Percentiles rank a stretch among this genome's conserved stretches.
These are phyloP conservation scores for Haberlea rhodopensis DNA, from an alignment of 257 asterid species.

Conservation along the genomic window DNA sequence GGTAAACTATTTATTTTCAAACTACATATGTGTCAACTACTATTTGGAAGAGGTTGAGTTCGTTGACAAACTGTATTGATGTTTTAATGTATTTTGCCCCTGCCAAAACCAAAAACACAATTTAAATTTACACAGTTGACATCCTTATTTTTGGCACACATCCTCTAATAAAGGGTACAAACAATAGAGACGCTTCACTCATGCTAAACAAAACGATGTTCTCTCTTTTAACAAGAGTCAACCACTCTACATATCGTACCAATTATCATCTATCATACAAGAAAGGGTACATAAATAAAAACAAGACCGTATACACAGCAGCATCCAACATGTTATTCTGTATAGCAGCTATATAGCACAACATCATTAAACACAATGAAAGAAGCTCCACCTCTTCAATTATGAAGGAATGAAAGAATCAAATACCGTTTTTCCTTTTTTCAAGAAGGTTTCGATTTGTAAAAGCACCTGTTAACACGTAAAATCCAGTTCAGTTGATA, in stretches of 20 bases:
- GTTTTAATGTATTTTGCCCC: too few species aligned
- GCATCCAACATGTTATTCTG: neutral
- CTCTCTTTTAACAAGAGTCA: neutral
- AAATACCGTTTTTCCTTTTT: constrained; percentile 7
- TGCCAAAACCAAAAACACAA: too few species aligned
- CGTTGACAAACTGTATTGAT: too few species aligned
- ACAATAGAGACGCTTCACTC: neutral
- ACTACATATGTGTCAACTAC: too few species aligned
- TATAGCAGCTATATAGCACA: neutral
- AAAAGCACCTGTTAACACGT: constrained; percentile 48
- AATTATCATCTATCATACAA: neutral
- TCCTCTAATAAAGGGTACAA: too few species aligned
- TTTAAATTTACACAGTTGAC: neutral
- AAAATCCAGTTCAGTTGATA: constrained; percentile 10
- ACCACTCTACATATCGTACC: neutral
- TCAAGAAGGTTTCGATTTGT: constrained; percentile 55
- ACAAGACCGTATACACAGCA: neutral
- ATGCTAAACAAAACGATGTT: neutral
- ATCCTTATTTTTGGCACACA: neutral
- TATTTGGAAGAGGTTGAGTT: too few species aligned
- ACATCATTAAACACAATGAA: neutral
- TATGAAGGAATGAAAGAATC: neutral
- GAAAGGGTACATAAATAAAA: too few species aligned
- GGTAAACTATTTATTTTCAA: too few species aligned
- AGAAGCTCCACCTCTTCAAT: neutral